phyloP scores from a whole-genome alignment of 768 basidiomycete genomes.

The Lactarius hengduanensis region DNA sequence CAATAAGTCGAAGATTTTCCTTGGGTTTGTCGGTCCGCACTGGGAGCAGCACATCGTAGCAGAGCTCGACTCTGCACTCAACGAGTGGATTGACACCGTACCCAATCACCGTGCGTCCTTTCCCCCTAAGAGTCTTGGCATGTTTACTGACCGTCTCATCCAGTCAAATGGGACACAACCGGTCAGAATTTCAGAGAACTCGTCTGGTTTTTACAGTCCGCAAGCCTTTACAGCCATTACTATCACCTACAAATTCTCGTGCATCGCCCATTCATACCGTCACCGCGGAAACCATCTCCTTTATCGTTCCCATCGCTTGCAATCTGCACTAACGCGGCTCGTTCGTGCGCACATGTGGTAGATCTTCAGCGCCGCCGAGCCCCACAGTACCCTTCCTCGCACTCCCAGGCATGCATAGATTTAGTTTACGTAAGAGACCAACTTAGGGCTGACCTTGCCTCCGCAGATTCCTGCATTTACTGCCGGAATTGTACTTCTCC shows the following conservation, averaged over 20 bases:
- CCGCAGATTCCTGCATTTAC: slow-evolving; percentile 37
- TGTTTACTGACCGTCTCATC: background rate
- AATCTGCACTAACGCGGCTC: slow-evolving; percentile 51
- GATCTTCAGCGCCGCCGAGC: slow-evolving; percentile 36
- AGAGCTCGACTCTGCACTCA: slow-evolving; percentile 47
- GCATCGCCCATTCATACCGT: slow-evolving; percentile 50
- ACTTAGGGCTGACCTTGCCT: slow-evolving; percentile 20
- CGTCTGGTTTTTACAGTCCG: slow-evolving; percentile 37
- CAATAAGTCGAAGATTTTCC: slow-evolving; percentile 58
- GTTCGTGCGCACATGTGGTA: slow-evolving; percentile 45
- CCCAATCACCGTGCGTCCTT: slow-evolving; percentile 38
- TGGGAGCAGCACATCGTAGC: slow-evolving; percentile 49
- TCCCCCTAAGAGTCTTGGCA: background rate
- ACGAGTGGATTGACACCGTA: slow-evolving; percentile 46
- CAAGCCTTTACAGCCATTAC: slow-evolving; percentile 41
- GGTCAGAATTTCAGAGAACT: slow-evolving; percentile 27
- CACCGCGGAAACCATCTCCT: slow-evolving; percentile 35
- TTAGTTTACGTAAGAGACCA: background rate
- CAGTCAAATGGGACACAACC: slow-evolving; percentile 31
- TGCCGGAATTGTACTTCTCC: slow-evolving; percentile 43
- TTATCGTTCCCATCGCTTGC: slow-evolving; percentile 47
- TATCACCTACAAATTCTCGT: slow-evolving; percentile 47
- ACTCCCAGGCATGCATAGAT: slow-evolving; percentile 20
- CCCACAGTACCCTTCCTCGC: slow-evolving; percentile 27
- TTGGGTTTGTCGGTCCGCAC: slow-evolving; percentile 50